phyloP scores from a whole-genome alignment of 2,329 filamentous ascomycete species.

The Phaeosphaeriaceae sp. region DNA sequence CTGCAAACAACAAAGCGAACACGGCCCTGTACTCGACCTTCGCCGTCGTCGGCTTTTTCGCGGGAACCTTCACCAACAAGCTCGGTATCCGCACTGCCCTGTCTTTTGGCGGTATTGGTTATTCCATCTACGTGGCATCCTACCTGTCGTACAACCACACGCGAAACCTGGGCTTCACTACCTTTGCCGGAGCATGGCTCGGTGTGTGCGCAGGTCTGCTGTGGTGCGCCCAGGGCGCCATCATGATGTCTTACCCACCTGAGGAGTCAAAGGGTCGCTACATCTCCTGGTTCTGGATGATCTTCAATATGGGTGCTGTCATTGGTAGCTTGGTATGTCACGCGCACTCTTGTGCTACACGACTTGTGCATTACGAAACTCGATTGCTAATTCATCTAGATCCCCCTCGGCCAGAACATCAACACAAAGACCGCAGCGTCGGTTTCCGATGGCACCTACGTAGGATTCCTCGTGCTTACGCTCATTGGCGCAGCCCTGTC shows the following conservation, averaged over 20 bases:
- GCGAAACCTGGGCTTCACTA: conserved; percentile 71
- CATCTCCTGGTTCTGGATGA: conserved; percentile 92
- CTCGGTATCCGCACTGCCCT: conserved; percentile 74
- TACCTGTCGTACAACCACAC: conserved; percentile 76
- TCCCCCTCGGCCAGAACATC: conserved; percentile 77
- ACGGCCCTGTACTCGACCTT: conserved; percentile 77
- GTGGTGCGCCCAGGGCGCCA: conserved; percentile 83
- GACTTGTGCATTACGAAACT: background rate
- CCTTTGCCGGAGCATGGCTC: conserved; percentile 78
- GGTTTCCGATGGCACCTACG: conserved; percentile 82
- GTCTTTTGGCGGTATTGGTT: conserved; percentile 76
- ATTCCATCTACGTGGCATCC: conserved; percentile 75
- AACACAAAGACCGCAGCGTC: conserved; percentile 59
- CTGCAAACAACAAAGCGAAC: conserved; percentile 70
- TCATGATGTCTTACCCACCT: conserved; percentile 88
- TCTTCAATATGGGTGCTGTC: conserved; percentile 91
- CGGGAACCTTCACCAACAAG: conserved; percentile 77
- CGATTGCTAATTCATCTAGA: conserved; percentile 50
- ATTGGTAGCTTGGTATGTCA: conserved; percentile 74
- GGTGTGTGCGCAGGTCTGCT: conserved; percentile 81
- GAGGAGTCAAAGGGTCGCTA: conserved; percentile 85
- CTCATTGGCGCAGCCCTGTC: conserved; percentile 73
- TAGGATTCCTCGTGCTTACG: conserved; percentile 87
- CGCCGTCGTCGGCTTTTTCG: conserved; percentile 69
- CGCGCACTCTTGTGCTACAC: conserved; percentile 43